Base-by-base conservation (phyloP, 2,329 filamentous ascomycete species). In the Cladosporium sp. region DNA sequence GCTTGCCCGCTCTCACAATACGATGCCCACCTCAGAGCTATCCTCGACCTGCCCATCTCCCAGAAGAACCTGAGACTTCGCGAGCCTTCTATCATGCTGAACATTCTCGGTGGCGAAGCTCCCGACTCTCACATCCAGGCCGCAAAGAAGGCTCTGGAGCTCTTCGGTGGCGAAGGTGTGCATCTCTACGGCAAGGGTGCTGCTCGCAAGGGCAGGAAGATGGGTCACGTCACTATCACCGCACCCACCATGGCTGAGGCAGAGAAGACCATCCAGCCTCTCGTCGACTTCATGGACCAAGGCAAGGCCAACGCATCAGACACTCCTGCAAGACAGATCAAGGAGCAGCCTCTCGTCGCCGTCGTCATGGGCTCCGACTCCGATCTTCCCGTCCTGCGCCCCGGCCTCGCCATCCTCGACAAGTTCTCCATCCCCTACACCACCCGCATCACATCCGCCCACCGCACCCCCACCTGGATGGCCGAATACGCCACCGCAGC, bases 161-260 rank as follows among this genome's bases (percentile, higher is more conserved):
- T 51, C 38, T 51, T 51, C 35, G 49, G 43, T 16, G 35, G 41
- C 11, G 38, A 39, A 20, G 49, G 49, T 8, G 35, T 96, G 9
- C 92, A 98, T 63, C 80, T 96, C 40, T 98, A 98, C 71, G 91
- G 91, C 62, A 97, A 97, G 71, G 81, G 80, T 9, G 82, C 80
- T 40, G 86, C 90, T 20, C 88, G 90, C 60, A 88, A 88, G 4
- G 86, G 88, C 29, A 84, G 93, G 39, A 98, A 97, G 70, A 97
- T 97, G 73, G 92, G 92, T 9, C 93, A 98, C 67, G 82, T 98
- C 58, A 97, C 91, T 1, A 72, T 95, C 32, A 86, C 87, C 1
- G 83, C 83, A 1, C 75, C 79, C 11, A 82, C 80, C 0, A 82
- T 91, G 63, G 72, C 78, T 32, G 77, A 84, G 59, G 82, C 85